These are phyloP conservation scores for Pyricularia grisea DNA, from an alignment of 2,329 filamentous ascomycete species.

Conservation along the genomic window DNA sequence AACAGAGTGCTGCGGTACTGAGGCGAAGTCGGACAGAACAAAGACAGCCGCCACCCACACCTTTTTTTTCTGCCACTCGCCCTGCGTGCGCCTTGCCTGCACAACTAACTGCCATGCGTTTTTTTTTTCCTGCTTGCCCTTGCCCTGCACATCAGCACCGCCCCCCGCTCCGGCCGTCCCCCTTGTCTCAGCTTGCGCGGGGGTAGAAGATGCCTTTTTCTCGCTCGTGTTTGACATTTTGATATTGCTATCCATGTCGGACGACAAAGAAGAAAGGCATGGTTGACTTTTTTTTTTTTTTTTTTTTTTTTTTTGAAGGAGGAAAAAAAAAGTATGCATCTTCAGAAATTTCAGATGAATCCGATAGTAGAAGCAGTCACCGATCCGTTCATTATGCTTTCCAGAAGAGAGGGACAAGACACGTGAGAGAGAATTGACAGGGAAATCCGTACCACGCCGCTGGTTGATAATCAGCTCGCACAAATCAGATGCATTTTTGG, in stretches of 20 bases:
- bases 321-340: background rate
- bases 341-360: background rate
- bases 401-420: background rate
- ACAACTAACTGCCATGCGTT: too few relatives aligned
- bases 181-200: background rate
- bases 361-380: background rate
- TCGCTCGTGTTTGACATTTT: background rate
- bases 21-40: background rate
- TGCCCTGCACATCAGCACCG: background rate
- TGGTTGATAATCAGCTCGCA: background rate
- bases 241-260: background rate
- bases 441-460: background rate
- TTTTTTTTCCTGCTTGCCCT: background rate
- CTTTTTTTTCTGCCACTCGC: too few relatives aligned
- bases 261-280: background rate
- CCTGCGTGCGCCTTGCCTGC: too few relatives aligned
- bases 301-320: background rate
- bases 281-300: background rate
- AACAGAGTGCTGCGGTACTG: background rate
- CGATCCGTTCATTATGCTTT: background rate
- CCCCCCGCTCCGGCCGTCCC: too few relatives aligned
- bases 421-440: background rate
- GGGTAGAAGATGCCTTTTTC: background rate
- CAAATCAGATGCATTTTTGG: background rate
- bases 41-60: background rate